These are phyloP conservation scores for Hippophae tibetana DNA, from an alignment of 306 rosid genomes.

Conservation along the genomic window DNA sequence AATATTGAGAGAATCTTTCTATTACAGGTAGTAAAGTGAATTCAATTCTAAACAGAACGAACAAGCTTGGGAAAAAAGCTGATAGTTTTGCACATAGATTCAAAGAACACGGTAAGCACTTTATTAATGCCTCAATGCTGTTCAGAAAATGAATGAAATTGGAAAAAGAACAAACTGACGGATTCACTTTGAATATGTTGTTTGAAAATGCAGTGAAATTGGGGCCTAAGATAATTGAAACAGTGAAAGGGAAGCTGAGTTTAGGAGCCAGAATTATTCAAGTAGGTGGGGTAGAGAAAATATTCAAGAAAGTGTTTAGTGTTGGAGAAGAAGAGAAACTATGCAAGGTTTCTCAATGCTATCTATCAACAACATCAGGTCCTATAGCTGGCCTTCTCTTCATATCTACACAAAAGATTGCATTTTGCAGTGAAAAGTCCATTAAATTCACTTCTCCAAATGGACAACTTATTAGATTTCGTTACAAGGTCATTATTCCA, in stretches of 20 bases:
- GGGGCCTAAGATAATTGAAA: conserved; percentile 51
- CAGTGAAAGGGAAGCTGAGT: conserved; percentile 68
- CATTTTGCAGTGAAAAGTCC: conserved; percentile 72
- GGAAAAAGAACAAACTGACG: not conserved
- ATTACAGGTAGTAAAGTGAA: too few relatives aligned
- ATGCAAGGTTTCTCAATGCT: conserved; percentile 55
- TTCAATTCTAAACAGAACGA: not conserved
- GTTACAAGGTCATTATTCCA: conserved; percentile 53
- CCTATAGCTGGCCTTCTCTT: conserved; percentile 85
- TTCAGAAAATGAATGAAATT: not conserved
- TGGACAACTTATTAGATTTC: conserved; percentile 39
- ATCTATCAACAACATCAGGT: conserved; percentile 70
- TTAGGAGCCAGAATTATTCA: conserved; percentile 60
- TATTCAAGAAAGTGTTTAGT: conserved; percentile 42
- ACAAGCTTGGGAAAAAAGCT: conserved; percentile 30
- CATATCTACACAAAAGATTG: conserved; percentile 60
- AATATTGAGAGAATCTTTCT: too few relatives aligned
- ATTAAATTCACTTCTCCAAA: conserved; percentile 45
- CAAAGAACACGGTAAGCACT: conserved; percentile 31
- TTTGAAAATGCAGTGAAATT: conserved; percentile 40
- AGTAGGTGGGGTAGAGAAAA: conserved; percentile 59
- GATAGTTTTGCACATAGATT: conserved; percentile 31
- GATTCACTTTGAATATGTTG: not conserved
- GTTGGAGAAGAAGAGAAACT: conserved; percentile 45
- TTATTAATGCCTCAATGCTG: not conserved